Evolutionary conservation across 2,329 filamentous ascomycete species (phyloP), one percentile per base, ranked within the genome.

Genomic region (Cercospora sesami): DNA sequence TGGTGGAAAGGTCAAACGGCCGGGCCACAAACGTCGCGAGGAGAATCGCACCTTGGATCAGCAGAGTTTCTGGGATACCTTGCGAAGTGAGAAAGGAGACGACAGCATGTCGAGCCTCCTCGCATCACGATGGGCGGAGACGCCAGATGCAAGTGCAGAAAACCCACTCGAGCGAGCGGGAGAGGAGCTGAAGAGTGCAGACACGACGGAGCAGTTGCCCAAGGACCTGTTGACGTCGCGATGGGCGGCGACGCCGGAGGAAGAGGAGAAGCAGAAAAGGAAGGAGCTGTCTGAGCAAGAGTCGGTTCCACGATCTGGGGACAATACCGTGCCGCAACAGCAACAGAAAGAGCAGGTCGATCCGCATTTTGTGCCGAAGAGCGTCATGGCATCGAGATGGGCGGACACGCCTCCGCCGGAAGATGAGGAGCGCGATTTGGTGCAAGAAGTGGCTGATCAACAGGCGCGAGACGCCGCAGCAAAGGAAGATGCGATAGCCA

Each of bases 21-120:
- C 59, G 58, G 33, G 64, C 33, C 83, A 84, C 72, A 81, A 78
- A 65, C 69, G 78, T 8, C 77, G 79, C 36, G 80, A 79, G 68
- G 78, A 76, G 68, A 84, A 84, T 73, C 79, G 81, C 69, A 84
- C 83, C 1, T 68, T 84, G 70, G 83, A 83, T 70, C 83, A 84
- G 75, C 81, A 83, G 67, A 81, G 83, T 68, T 84, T 84, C 71
- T 83, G 81, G 81, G 78, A 82, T 23, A 79, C 75, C 70, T 42
- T 77, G 76, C 71, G 79, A 73, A 76, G 81, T 76, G 75, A 79
- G 77, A 76, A 78, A 78, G 75, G 57, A 60, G 78, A 63, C 36
- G 67, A 72, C 69, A 77, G 67, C 63, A 78, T 73, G 79, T 79
- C 68, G 73, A 78, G 71, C 51, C 68, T 78, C 28, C 69, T 73